Percentiles rank a stretch among this genome's conserved stretches.
These are phyloP conservation scores for Grosmannia penicillata DNA, from an alignment of 2,329 filamentous ascomycete species.

Conservation along the genomic window DNA sequence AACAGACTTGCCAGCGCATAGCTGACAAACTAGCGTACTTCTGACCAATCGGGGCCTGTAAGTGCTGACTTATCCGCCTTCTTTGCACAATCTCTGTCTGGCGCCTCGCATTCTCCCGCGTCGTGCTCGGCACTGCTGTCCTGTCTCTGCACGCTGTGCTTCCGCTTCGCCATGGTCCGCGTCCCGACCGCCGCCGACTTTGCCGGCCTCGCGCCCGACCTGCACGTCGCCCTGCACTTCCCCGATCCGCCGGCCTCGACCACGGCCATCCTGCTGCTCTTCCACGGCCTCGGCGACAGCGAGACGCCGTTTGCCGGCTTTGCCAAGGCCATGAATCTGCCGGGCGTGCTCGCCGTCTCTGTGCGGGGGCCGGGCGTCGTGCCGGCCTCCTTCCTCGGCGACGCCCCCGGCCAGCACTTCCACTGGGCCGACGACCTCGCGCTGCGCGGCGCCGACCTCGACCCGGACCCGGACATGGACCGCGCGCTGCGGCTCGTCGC, in stretches of 20 bases:
- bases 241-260: conserved; percentile 43
- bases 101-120: no score
- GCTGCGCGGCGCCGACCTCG: conserved; percentile 22
- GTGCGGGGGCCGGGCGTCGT: conserved; percentile 55
- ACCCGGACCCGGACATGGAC: conserved; percentile 46
- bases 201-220: conserved; percentile 22
- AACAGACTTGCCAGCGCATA: no score
- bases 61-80: no score
- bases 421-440: conserved; percentile 8
- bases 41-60: no score
- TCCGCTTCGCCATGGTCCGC: no score
- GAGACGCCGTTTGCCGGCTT: conserved; percentile 54
- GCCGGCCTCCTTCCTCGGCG: conserved; percentile 45
- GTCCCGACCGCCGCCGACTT: no score
- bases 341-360: conserved; percentile 62
- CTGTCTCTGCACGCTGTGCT: no score
- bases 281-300: conserved; percentile 74
- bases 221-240: conserved; percentile 31
- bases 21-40: no score
- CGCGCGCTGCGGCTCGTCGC: conserved; percentile 31
- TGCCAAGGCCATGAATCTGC: conserved; percentile 53
- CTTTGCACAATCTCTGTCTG: no score
- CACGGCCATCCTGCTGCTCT: conserved; percentile 62
- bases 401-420: no score
- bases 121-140: no score